These are phyloP conservation scores for Malassezia globosa DNA, from an alignment of 1,284 basidiomycete species.

Conservation along the genomic window DNA sequence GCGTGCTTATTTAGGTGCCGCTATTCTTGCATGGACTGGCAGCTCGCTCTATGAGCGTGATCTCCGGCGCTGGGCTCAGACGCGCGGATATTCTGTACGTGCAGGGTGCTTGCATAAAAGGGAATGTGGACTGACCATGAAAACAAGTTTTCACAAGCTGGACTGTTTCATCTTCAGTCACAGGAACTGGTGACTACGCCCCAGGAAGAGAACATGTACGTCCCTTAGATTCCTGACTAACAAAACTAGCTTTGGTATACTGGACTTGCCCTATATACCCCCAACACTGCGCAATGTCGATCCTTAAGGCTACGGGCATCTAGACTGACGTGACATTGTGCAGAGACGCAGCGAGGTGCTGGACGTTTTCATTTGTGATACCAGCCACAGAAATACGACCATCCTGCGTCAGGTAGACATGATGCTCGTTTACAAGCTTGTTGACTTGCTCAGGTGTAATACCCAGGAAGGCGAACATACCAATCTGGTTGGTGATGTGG, in stretches of 20 bases:
- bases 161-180: conserved; percentile 4
- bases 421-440: conserved; percentile 44
- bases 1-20: conserved; percentile 13
- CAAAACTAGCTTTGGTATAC: background rate
- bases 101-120: no score
- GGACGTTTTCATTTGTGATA: conserved; percentile 43
- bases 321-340: conserved; percentile 33
- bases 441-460: conserved; percentile 47
- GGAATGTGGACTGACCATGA: no score
- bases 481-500: conserved; percentile 48
- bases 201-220: conserved; percentile 8
- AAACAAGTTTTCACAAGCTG: conserved; percentile 10
- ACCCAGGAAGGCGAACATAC: conserved; percentile 46
- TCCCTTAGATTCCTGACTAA: background rate
- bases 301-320: background rate
- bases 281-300: conserved; percentile 15
- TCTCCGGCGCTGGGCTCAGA: conserved; percentile 15
- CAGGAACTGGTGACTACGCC: conserved; percentile 4
- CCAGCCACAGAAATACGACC: conserved; percentile 47
- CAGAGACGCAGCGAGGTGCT: conserved; percentile 43
- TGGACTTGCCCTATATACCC: conserved; percentile 8
- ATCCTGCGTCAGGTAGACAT: conserved; percentile 47
- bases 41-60: conserved; percentile 18
- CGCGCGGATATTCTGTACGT: conserved; percentile 10
- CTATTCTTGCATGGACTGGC: conserved; percentile 19